A percentile compares a stretch with the other conserved stretches of the same genome.
Evolutionary conservation across 192 early-diverging fungal species (phyloP).

Genomic region (Anaeromyces robustus): DNA sequence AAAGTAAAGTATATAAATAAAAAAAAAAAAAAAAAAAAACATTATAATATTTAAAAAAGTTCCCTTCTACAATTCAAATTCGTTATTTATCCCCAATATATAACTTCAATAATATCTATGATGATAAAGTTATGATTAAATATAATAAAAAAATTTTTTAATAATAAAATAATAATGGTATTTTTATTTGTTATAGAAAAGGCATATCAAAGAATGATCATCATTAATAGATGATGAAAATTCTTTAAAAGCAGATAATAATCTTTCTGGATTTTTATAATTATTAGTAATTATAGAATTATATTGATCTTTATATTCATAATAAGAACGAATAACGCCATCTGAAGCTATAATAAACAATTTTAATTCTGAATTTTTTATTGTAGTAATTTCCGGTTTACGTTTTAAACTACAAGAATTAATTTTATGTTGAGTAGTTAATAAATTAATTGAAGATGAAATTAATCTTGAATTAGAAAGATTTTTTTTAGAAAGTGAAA

Average conservation of each 20-base stretch:
- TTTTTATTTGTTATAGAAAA: background rate
- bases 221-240: background rate
- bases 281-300: background rate
- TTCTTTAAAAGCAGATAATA: background rate
- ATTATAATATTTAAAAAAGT: too few species aligned
- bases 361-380: background rate
- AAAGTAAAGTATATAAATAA: too few species aligned
- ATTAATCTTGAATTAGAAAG: background rate
- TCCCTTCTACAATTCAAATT: too few species aligned
- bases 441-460: background rate
- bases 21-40: too few species aligned
- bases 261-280: background rate
- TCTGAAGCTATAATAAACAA: background rate
- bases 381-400: background rate
- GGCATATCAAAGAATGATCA: background rate
- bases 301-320: background rate
- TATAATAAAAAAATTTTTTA: too few species aligned
- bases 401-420: background rate
- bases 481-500: background rate
- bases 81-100: too few species aligned
- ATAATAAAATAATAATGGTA: too few species aligned
- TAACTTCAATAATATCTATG: too few species aligned
- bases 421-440: background rate
- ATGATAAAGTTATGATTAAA: too few species aligned
- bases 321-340: background rate